Evolutionary conservation across 148 eudicot genomes (phyloP).

Genomic region (Persicaria maculosa): DNA sequence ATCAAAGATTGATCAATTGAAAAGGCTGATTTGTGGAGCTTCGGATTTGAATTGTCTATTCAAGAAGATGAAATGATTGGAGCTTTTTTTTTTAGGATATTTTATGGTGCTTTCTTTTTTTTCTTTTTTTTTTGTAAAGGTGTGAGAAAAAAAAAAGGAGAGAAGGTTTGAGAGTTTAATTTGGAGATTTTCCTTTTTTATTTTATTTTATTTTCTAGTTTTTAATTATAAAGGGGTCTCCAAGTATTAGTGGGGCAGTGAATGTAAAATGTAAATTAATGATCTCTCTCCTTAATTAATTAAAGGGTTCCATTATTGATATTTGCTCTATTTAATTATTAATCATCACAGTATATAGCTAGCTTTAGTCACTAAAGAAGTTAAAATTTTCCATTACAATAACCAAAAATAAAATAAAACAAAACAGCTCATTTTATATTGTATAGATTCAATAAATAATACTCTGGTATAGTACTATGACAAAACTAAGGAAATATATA

Average conservation of each 20-base stretch:
- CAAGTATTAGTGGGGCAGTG: not conserved
- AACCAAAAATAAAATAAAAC: too few species aligned
- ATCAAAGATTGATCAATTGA: not conserved
- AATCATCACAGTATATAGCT: too few species aligned
- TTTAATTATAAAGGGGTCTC: not conserved
- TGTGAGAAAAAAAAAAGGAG: not conserved
- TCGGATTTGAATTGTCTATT: not conserved
- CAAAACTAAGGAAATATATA: too few species aligned
- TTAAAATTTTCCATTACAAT: too few species aligned
- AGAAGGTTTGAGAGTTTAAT: not conserved
- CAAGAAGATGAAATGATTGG: not conserved
- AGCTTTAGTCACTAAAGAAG: too few species aligned
- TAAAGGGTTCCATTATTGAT: not conserved
- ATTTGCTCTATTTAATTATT: not conserved
- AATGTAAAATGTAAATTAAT: not conserved
- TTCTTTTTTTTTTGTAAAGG: not conserved
- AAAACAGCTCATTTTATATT: too few species aligned
- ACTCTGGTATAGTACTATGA: too few species aligned
- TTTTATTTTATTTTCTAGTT: not conserved
- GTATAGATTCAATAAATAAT: too few species aligned
- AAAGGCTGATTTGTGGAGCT: not conserved
- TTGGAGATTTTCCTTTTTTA: not conserved
- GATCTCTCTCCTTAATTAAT: slow-evolving; percentile 4
- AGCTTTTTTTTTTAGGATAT: not conserved
- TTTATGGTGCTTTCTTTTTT: not conserved